Base-by-base conservation (phyloP, 2,329 filamentous ascomycete species). In the Colletotrichum lentis region DNA sequence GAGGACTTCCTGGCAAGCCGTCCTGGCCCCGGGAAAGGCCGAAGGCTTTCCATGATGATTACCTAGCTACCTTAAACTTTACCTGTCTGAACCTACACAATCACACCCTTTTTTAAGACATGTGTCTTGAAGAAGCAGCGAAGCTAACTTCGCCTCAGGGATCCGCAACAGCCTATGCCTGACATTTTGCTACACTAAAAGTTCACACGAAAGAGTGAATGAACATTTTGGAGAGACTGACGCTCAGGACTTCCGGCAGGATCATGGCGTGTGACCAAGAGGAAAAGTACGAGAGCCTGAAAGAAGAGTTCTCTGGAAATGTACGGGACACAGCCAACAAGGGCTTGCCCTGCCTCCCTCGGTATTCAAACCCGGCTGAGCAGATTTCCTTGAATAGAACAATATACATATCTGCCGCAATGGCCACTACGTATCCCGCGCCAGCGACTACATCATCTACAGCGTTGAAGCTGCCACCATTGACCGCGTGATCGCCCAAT, bases 361-460 rank as follows among this genome's bases (percentile, higher is more conserved):
- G 41, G 50, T 56, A 22, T 44, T 14, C 31, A 52, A 43, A 53
- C 67, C 52, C 53, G 46, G 67, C 67, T 69, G 67, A 69, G 67
- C 46, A 67, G 66, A 55, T 44, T 67, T 27, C 70, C 62, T 65
- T 71, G 73, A 53, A 75, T 78, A 81, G 95, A 90, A 86, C 77
- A 89, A 90, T 83, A 85, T 99, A 84, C 90, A 92, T 80, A 96
- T 99, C 75, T 89, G 95, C 78, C 90, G 88, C 79, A 97, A 97
- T 87, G 96, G 96, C 74, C 94, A 98, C 82, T 87, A 95, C 79
- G 96, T 99, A 74, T 97, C 96, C 74, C 90, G 96, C 81, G 90
- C 90, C 80, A 97, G 94, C 90, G 95, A 98, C 85, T 98, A 94
- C 80, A 97, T 97, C 82, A 94, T 99, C 78, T 99, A 99, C 86